Evolutionary conservation across 208 protist genomes (phyloP).

Genomic region (Leishmania lainsoni): DNA sequence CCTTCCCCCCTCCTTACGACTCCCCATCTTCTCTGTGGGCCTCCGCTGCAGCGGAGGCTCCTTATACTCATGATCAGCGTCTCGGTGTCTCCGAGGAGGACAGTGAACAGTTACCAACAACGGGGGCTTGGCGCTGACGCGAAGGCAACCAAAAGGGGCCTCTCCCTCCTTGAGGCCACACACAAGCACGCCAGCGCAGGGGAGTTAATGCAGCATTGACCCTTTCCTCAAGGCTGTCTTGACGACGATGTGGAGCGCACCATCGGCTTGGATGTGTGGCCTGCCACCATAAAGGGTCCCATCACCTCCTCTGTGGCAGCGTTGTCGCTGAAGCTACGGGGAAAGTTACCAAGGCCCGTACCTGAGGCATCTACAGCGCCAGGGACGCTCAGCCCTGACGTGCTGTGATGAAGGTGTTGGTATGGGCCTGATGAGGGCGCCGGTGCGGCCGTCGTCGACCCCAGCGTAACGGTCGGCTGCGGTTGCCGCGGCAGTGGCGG

Average conservation of each 20-base stretch:
- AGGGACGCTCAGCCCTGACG: background rate
- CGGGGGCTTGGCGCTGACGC: too few species aligned
- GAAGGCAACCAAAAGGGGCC: too few species aligned
- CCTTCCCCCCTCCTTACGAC: too few species aligned
- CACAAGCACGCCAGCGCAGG: background rate
- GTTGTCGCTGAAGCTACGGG: background rate
- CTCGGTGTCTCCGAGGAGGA: too few species aligned
- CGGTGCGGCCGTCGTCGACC: constrained; percentile 1
- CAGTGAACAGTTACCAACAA: too few species aligned
- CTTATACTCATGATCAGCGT: too few species aligned
- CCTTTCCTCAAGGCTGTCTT: background rate
- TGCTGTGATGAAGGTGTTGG: constrained; percentile 50
- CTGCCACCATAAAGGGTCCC: constrained; percentile 53
- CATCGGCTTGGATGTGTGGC: constrained; percentile 77
- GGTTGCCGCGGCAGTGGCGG: constrained; percentile 17
- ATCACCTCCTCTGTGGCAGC: constrained; percentile 26
- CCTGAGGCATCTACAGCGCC: background rate
- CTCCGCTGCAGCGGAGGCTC: too few species aligned
- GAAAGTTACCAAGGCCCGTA: background rate
- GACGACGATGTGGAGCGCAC: constrained; percentile 38
- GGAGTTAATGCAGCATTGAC: background rate
- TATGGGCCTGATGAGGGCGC: constrained; percentile 38
- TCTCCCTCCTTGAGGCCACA: background rate
- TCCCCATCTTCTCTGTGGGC: too few species aligned
- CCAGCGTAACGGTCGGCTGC: constrained; percentile 10